Evolutionary conservation across 768 basidiomycete genomes (phyloP).

Genomic region (Hericium alpestre): DNA sequence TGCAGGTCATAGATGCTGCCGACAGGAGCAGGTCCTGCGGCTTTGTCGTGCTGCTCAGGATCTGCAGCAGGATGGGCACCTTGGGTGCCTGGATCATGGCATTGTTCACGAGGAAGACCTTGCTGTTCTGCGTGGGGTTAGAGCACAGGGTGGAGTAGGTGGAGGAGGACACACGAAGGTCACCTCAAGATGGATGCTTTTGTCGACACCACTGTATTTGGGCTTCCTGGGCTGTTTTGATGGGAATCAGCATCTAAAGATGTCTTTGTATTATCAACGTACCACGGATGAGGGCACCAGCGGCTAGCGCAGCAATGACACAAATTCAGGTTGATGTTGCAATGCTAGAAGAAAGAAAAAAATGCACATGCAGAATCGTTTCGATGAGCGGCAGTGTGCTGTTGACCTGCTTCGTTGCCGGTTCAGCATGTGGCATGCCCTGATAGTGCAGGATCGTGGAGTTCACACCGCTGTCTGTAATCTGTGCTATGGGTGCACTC

Average conservation of each 20-base stretch:
- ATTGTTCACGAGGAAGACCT: constrained; percentile 24
- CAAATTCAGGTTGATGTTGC: neutral
- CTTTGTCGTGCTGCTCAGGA: constrained; percentile 32
- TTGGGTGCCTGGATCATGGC: constrained; percentile 23
- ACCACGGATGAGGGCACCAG: neutral
- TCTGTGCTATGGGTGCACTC: constrained; percentile 7
- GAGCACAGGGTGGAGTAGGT: neutral
- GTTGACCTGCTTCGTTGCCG: constrained; percentile 22
- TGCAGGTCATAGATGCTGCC: neutral
- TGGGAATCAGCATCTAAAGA: neutral
- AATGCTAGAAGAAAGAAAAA: neutral
- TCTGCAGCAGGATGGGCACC: constrained; percentile 39
- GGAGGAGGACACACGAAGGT: constrained; percentile 7
- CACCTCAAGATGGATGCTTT: constrained; percentile 15
- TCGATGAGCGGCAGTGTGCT: constrained; percentile 26
- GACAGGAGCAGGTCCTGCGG: constrained; percentile 29
- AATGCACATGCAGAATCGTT: constrained; percentile 22
- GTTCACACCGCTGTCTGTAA: constrained; percentile 31
- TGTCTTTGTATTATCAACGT: too few relatives aligned
- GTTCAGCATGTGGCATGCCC: constrained; percentile 32
- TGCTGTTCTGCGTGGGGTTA: neutral
- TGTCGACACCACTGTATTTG: constrained; percentile 12
- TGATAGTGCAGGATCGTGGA: constrained; percentile 45
- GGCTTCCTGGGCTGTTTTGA: constrained; percentile 7
- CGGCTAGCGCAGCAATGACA: neutral